phyloP scores from a whole-genome alignment of 1,284 basidiomycete species.

The Apiotrichum porosum region DNA sequence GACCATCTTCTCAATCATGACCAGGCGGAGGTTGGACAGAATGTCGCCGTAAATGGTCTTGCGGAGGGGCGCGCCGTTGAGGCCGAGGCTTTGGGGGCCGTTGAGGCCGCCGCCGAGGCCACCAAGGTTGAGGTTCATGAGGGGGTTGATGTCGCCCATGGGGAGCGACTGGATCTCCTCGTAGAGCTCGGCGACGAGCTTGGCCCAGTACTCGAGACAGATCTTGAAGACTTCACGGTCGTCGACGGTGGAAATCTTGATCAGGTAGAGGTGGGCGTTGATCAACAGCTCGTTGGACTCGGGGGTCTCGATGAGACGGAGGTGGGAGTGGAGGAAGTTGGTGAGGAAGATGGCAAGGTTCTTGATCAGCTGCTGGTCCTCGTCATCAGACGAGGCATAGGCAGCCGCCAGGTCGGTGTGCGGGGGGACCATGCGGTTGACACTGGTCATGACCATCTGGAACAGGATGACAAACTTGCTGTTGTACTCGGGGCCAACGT shows the following conservation, averaged over 20 bases:
- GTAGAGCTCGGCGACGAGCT: slow-evolving; percentile 97
- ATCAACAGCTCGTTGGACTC: slow-evolving; percentile 87
- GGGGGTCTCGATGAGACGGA: slow-evolving; percentile 88
- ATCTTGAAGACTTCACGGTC: slow-evolving; percentile 99
- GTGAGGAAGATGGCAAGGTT: slow-evolving; percentile 95
- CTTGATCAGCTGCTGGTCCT: slow-evolving; percentile 94
- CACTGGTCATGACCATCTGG: slow-evolving; percentile 94
- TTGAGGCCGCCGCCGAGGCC: slow-evolving; percentile 51
- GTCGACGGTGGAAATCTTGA: slow-evolving; percentile 97
- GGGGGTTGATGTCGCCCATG: slow-evolving; percentile 76
- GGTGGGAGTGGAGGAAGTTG: slow-evolving; percentile 90
- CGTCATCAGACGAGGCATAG: slow-evolving; percentile 83
- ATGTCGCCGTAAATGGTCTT: slow-evolving; percentile 96
- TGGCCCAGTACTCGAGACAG: slow-evolving; percentile 97
- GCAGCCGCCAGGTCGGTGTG: slow-evolving; percentile 75
- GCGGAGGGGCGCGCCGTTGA: slow-evolving; percentile 72
- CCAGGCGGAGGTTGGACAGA: slow-evolving; percentile 86
- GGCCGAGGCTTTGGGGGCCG: slow-evolving; percentile 54
- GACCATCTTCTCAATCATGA: slow-evolving; percentile 99
- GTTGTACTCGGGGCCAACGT: slow-evolving; percentile 97
- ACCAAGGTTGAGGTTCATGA: slow-evolving; percentile 88
- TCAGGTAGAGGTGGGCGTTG: slow-evolving; percentile 97
- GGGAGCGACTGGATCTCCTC: slow-evolving; percentile 85
- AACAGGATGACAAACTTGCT: slow-evolving; percentile 96
- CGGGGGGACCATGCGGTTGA: slow-evolving; percentile 97